phyloP scores from a whole-genome alignment of 2,329 filamentous ascomycete species.

The Cladorrhinum sp. region DNA sequence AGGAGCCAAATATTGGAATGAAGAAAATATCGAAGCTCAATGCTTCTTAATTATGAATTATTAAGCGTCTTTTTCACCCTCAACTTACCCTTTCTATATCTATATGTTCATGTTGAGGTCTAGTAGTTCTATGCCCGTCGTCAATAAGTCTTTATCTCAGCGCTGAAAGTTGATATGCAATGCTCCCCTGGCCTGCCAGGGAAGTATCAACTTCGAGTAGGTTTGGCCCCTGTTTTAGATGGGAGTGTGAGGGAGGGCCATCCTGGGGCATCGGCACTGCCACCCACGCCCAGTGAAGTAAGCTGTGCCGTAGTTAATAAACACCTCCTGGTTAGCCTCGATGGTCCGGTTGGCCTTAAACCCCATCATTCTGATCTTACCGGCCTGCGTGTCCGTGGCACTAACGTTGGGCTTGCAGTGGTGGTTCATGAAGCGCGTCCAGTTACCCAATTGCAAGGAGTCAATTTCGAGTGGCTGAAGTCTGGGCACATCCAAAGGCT shows the following conservation, averaged over 20 bases:
- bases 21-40: too few species aligned
- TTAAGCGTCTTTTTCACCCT: too few species aligned
- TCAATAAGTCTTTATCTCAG: too few species aligned
- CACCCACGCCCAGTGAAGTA: slow-evolving; percentile 37
- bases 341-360: slow-evolving; percentile 12
- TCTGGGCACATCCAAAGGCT: too few species aligned
- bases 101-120: too few species aligned
- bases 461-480: slow-evolving; percentile 12
- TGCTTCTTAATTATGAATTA: too few species aligned
- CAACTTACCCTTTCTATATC: too few species aligned
- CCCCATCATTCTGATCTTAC: slow-evolving; percentile 14
- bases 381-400: background rate
- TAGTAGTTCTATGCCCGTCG: too few species aligned
- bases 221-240: background rate
- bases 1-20: too few species aligned
- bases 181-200: too few species aligned
- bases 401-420: slow-evolving; percentile 21
- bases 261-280: background rate
- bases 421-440: slow-evolving; percentile 25
- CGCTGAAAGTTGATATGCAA: background rate
- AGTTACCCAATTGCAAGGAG: slow-evolving; percentile 18
- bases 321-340: slow-evolving; percentile 13
- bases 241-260: background rate
- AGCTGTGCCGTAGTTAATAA: slow-evolving; percentile 18
- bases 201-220: too few species aligned